Evolutionary conservation across 345 rosid species (phyloP).

Genomic region (Gossypium raimondii): DNA sequence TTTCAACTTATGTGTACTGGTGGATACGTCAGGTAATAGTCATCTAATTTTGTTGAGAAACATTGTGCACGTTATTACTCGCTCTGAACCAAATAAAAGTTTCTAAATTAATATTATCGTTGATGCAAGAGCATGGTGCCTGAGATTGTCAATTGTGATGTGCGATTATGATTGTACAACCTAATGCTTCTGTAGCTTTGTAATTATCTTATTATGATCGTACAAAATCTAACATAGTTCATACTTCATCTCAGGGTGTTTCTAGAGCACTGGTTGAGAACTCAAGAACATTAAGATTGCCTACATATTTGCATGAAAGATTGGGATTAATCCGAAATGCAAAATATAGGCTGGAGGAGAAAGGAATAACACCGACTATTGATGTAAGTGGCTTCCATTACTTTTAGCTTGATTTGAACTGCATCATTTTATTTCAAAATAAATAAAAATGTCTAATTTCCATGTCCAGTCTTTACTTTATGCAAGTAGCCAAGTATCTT

Average conservation of each 20-base stretch:
- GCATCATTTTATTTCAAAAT: background rate
- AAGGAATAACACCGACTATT: constrained; percentile 77
- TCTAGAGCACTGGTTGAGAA: constrained; percentile 82
- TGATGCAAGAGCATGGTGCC: background rate
- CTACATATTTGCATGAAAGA: constrained; percentile 81
- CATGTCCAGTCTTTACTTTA: background rate
- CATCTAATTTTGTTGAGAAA: background rate
- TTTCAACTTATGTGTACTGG: constrained; percentile 96
- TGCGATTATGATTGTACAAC: background rate
- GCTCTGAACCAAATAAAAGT: background rate
- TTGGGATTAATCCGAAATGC: constrained; percentile 82
- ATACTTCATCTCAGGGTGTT: constrained; percentile 60
- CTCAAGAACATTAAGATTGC: constrained; percentile 81
- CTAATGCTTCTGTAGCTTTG: background rate
- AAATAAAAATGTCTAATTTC: background rate
- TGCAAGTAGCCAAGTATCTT: background rate
- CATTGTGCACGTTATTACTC: background rate
- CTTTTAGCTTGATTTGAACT: background rate
- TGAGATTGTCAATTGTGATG: background rate
- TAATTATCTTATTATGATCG: background rate
- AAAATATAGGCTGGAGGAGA: constrained; percentile 74
- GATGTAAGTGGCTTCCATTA: constrained; percentile 51
- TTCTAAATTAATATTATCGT: background rate
- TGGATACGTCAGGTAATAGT: constrained; percentile 90
- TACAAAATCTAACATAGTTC: constrained; percentile 16